Evolutionary conservation across 2,329 filamentous ascomycete genomes (phyloP).

Genomic region (Truncatella angustata): DNA sequence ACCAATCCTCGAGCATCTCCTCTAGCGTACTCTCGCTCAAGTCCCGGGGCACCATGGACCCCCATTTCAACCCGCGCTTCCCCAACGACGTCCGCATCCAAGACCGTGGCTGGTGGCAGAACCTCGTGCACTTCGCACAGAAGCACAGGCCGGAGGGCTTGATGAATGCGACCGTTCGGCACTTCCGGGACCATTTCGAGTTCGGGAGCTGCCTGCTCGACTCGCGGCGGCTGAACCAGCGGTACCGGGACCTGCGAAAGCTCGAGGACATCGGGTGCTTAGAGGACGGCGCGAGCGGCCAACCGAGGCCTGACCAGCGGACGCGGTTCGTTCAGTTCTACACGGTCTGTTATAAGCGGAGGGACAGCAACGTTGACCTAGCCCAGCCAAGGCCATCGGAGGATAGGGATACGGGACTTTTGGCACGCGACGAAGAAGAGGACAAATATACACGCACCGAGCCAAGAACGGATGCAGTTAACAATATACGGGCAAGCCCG

Average conservation of each 20-base stretch:
- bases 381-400: too few relatives aligned
- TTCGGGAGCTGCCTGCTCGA: constrained; percentile 82
- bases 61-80: constrained; percentile 74
- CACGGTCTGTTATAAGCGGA: constrained; percentile 67
- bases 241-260: constrained; percentile 68
- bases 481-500: constrained; percentile 18
- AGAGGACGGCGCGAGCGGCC: constrained; percentile 26
- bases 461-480: too few relatives aligned
- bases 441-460: too few relatives aligned
- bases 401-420: too few relatives aligned
- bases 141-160: constrained; percentile 75
- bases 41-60: constrained; percentile 39
- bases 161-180: constrained; percentile 65
- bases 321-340: constrained; percentile 89
- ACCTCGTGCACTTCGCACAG: constrained; percentile 71
- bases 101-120: constrained; percentile 67
- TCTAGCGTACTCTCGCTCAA: not conserved
- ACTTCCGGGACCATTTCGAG: constrained; percentile 78
- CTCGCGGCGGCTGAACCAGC: constrained; percentile 63
- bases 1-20: not conserved
- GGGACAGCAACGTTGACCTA: too few relatives aligned
- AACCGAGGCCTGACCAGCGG: constrained; percentile 37
- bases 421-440: too few relatives aligned
- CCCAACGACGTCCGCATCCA: constrained; percentile 70
- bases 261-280: constrained; percentile 70